Evolutionary conservation across 257 asterid species (phyloP), one percentile per base, ranked within the genome.

Genomic region (Ophiorrhiza pumila): DNA sequence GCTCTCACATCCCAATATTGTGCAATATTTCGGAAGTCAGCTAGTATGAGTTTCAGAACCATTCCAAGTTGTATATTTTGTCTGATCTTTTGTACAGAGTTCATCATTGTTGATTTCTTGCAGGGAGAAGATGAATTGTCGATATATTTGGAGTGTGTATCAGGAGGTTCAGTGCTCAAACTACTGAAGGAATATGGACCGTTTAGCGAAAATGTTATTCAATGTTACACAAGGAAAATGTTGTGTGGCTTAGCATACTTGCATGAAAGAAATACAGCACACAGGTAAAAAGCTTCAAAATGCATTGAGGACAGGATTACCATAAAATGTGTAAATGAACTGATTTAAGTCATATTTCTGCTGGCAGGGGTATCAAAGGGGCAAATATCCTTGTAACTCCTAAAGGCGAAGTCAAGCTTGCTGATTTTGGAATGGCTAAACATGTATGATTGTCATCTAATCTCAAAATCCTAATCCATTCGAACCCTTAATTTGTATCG

Each of bases 391-490:
- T 90, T 56, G 89, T 88, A 46, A 87, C 87, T 76, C 91, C 90
- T 58, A 81, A 80, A 71, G 96, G 96, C 41, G 82, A 85, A 64
- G 85, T 88, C 71, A 87, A 87, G 77, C 77, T 88, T 84, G 95
- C 91, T 46, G 91, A 90, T 78, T 87, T 87, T 69, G 96, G 96
- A 81, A 86, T 90, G 87, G 91, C 92, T 62, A 88, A 88, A 75
- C 90, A 86, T 79, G 91, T 88, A 84, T 65, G 81, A 42, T 18
- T 32, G n/a, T 45, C 17, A 22, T 71, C 58, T 29, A 42, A 25
- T 57, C 43, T 39, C 25, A 6, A 25, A 66, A 20, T 22, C 14
- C 27, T 29, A 1, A 7, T 18, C 12, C 8, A 42, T 42, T 43
- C 14, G 15, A n/a, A 12, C 32, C 42, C 65, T 32, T 31, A 59